A percentile compares a stretch with the other conserved stretches of the same genome.
These are phyloP conservation scores for Potentilla sterilis DNA, from an alignment of 306 rosid species.

Conservation along the genomic window DNA sequence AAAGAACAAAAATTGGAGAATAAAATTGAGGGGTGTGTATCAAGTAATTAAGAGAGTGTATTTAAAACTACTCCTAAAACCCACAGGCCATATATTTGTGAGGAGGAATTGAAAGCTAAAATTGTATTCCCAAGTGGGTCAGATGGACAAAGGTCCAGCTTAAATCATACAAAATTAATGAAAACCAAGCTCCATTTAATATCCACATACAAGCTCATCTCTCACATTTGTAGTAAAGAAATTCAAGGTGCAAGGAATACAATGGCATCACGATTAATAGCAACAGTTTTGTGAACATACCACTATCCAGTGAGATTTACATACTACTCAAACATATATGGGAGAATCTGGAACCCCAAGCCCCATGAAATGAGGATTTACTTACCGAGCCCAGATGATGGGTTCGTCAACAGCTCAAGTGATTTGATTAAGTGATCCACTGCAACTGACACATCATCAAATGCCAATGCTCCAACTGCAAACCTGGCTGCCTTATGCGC, in stretches of 20 bases:
- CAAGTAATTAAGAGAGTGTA: no score
- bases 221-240: not conserved
- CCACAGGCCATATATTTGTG: not conserved
- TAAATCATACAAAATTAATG: not conserved
- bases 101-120: not conserved
- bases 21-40: no score
- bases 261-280: not conserved
- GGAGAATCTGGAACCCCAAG: conserved; percentile 24
- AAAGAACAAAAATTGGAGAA: no score
- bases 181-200: conserved; percentile 6
- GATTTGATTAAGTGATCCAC: conserved; percentile 84
- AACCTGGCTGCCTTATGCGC: conserved; percentile 99
- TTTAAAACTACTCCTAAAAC: no score
- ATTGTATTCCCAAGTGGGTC: not conserved
- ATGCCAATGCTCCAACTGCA: conserved; percentile 98
- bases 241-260: not conserved
- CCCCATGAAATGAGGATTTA: conserved; percentile 5
- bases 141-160: not conserved
- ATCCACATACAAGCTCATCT: not conserved
- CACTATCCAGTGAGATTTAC: conserved; percentile 35
- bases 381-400: conserved; percentile 57
- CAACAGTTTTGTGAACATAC: not conserved
- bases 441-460: conserved; percentile 87
- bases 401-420: conserved; percentile 87
- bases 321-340: conserved; percentile 21